Percentiles rank a stretch among this genome's conserved stretches.
These are phyloP conservation scores for Fusarium tricinctum DNA, from an alignment of 2,329 filamentous ascomycete species.

Conservation along the genomic window DNA sequence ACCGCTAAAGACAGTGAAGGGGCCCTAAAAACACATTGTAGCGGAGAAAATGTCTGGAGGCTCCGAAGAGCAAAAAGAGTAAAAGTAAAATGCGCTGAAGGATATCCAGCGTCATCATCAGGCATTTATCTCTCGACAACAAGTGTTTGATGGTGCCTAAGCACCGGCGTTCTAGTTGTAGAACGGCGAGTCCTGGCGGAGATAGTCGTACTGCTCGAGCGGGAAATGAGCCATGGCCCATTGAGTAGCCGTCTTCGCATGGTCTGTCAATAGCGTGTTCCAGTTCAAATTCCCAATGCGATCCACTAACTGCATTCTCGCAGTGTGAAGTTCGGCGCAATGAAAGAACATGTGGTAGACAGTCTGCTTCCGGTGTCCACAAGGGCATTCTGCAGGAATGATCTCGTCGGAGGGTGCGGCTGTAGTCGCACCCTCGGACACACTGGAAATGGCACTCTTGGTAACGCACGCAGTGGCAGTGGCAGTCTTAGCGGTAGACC, in stretches of 20 bases:
- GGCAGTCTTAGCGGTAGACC: too few species aligned
- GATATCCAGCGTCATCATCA: not conserved
- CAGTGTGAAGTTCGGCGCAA: not conserved
- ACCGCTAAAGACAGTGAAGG: too few species aligned
- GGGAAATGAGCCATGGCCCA: conserved; percentile 1
- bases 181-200: not conserved
- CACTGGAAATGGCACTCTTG: too few species aligned
- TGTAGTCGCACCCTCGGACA: too few species aligned
- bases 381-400: not conserved
- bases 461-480: too few species aligned
- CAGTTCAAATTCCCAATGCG: not conserved
- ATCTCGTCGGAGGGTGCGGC: not conserved
- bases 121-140: not conserved
- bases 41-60: too few species aligned
- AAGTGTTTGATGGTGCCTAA: not conserved
- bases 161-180: not conserved
- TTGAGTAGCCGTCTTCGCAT: not conserved
- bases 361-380: not conserved
- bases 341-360: not conserved
- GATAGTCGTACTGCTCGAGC: not conserved
- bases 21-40: too few species aligned
- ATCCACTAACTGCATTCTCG: not conserved
- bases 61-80: too few species aligned
- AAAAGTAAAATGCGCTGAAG: too few species aligned
- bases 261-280: not conserved